These are phyloP conservation scores for Cylindrotheca closterium DNA, from an alignment of 108 stramenopile species.

Conservation along the genomic window DNA sequence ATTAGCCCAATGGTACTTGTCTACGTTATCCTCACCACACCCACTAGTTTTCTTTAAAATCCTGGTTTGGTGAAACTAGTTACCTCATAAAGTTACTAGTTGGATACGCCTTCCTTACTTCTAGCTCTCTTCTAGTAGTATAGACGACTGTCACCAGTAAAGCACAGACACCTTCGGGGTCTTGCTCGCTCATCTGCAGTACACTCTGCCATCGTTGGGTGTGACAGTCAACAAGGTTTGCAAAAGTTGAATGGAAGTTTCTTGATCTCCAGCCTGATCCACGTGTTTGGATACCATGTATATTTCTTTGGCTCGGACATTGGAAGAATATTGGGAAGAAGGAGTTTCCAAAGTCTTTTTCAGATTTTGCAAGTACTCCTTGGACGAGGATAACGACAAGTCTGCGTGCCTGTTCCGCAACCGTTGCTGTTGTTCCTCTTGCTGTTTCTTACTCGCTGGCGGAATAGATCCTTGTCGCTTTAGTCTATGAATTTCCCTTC, in stretches of 20 bases:
- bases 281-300: constrained; percentile 68
- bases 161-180: no score
- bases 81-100: no score
- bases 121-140: no score
- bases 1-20: no score
- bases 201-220: constrained; percentile 68
- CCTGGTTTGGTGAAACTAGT: no score
- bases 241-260: constrained; percentile 44
- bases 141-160: no score
- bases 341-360: constrained; percentile 53
- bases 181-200: constrained; percentile 71
- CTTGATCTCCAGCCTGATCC: constrained; percentile 67
- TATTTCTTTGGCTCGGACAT: constrained; percentile 59
- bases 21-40: no score
- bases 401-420: not conserved
- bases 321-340: constrained; percentile 45
- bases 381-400: not conserved
- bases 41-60: no score
- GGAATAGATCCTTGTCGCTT: constrained; percentile 18
- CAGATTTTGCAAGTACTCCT: constrained; percentile 47
- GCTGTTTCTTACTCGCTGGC: no score
- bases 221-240: constrained; percentile 49
- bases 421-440: no score
- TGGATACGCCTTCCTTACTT: no score
- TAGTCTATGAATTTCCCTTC: constrained; percentile 37